Evolutionary conservation across 345 rosid species (phyloP).

Genomic region (Eucalyptus brandiana): DNA sequence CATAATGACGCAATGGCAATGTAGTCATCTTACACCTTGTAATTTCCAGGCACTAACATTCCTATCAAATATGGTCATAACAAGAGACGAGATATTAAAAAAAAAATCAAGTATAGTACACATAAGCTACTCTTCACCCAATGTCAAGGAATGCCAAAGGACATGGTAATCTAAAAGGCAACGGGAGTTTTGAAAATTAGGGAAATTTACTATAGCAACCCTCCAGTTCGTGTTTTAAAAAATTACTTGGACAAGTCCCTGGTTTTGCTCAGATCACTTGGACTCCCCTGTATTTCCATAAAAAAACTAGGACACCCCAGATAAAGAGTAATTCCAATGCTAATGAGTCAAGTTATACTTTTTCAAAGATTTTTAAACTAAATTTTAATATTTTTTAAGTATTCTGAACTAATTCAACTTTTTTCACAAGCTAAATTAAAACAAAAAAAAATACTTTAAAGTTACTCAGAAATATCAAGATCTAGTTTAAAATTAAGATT

Average conservation of each 20-base stretch:
- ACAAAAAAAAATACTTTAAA: background rate
- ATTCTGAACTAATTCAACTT: background rate
- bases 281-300: background rate
- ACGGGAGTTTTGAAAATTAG: background rate
- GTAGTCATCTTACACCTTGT: background rate
- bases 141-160: background rate
- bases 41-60: background rate
- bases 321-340: background rate
- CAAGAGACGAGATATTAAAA: background rate
- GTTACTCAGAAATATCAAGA: background rate
- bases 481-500: background rate
- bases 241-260: background rate
- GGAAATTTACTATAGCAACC: background rate
- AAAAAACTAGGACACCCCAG: background rate
- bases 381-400: background rate
- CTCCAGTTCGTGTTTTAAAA: background rate
- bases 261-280: background rate
- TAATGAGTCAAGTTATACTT: background rate
- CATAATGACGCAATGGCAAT: background rate
- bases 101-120: background rate
- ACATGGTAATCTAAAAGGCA: background rate
- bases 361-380: background rate
- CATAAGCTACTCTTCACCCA: background rate
- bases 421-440: background rate
- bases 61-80: background rate